Evolutionary conservation across 805 yeast species (phyloP), one percentile per base, ranked within the genome.

Genomic region (Pichia californica): DNA sequence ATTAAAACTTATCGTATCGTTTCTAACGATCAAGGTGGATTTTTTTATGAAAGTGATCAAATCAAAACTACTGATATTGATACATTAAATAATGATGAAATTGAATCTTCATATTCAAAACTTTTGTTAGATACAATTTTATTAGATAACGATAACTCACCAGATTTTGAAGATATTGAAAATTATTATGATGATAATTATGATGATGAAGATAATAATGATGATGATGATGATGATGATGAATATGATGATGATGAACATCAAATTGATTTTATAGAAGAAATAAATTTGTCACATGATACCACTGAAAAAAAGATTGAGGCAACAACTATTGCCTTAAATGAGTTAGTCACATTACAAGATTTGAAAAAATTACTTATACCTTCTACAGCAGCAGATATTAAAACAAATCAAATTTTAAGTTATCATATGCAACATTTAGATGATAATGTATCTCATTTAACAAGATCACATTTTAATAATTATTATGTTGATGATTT

Each of bases 391-490:
- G 64, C 15, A 40, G 47, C 57, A 15, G 48, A 52, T 1, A 50
- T 32, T 25, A 54, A 55, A n/a, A n/a, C 31, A 16, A 51, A 52
- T 6, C 48, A 59, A 18, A 62, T 65, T 14, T 42, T 64, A 36
- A 50, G 56, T 31, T 52, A 52, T 10, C 69, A 65, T 40, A 38
- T 65, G 47, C 38, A 36, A 20, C 30, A 47, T 13, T 4, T 41
- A 9, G 26, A 45, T 18, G 34, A 30, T 7, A 26, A 31, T 10
- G 27, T 35, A 4, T 31, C 45, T 14, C 32, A 18, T 3, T 42
- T 51, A n/a, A 64, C 68, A 8, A 50, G 68, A 44, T 57, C 66
- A 7, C 39, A 46, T 23, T 64, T 62, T 43, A 46, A 49, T 16
- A 39, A 48, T 18, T 45, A 42, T 26, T 55, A 55, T 44, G 44